phyloP scores from a whole-genome alignment of 139 green algal species.

The Klebsormidium nitens region DNA sequence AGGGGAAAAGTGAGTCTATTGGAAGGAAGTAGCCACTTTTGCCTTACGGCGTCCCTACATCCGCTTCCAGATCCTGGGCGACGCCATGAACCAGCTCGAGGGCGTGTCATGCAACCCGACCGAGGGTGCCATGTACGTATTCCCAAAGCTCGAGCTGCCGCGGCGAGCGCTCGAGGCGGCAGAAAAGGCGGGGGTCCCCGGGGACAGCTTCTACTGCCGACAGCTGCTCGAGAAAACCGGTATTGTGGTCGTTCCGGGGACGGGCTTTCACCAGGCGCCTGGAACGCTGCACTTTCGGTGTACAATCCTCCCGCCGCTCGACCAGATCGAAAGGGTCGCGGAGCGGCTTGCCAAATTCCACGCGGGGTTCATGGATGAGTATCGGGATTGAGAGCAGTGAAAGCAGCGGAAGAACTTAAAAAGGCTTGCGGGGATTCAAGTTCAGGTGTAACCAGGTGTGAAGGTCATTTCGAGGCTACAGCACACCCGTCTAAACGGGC shows the following conservation, averaged over 20 bases:
- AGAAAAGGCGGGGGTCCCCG: conserved; percentile 54
- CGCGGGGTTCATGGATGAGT: conserved; percentile 60
- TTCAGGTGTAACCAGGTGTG: no score
- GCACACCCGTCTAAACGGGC: no score
- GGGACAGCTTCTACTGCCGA: conserved; percentile 87
- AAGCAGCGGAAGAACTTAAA: no score
- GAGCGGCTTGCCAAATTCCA: conserved; percentile 69
- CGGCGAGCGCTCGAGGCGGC: conserved; percentile 62
- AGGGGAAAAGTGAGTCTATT: no score
- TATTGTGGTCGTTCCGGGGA: conserved; percentile 84
- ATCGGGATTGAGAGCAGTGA: no score
- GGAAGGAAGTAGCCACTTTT: no score
- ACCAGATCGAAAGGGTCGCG: conserved; percentile 51
- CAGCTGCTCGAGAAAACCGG: conserved; percentile 79
- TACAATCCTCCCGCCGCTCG: conserved; percentile 81
- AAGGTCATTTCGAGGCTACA: no score
- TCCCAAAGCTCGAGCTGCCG: conserved; percentile 46
- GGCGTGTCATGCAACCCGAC: conserved; percentile 83
- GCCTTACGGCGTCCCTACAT: neutral
- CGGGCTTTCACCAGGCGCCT: conserved; percentile 68
- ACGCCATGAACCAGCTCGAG: conserved; percentile 73
- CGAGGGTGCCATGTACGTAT: conserved; percentile 58
- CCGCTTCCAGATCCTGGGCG: conserved; percentile 25
- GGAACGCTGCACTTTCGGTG: conserved; percentile 86
- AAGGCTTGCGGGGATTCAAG: no score